Evolutionary conservation across 2,329 filamentous ascomycete species (phyloP), one percentile per base, ranked within the genome.

Genomic region (Leptosphaerulina australis): DNA sequence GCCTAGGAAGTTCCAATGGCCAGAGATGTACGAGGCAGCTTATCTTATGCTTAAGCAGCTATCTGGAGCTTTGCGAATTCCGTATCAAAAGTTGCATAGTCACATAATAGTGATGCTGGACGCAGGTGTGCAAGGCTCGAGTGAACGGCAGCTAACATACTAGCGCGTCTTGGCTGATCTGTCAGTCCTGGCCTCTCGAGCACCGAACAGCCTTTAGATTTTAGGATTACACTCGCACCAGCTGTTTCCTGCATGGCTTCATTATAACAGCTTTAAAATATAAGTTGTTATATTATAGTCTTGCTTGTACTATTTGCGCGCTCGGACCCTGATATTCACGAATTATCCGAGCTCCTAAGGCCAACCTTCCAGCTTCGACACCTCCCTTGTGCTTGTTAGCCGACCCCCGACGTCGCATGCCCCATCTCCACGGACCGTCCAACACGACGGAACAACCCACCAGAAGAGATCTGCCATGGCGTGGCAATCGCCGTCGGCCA

Each of bases 401-500:
- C 62, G 59, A 65, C 56, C 52, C 50, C 58, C 57, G 58, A 62
- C 62, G 59, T 60, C 62, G 62, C 61, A 65, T 68, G 67, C 63
- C 63, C 45, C 53, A 57, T 56, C 53, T 50, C 56, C 60, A 53
- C 58, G 37, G 56, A 49, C 58, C 60, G 55, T 60, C 53, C 54
- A 61, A 52, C 59, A 59, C 57, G 55, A 56, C 59, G 53, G 56
- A 37, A 60, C 50, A 59, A 45, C 51, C 56, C 43, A 40, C 38
- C 43, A 53, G 47, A 50, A 59, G 41, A 51, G 57, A 46, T 65
- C 61, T 56, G 71, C 65, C 66, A 88, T 88, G 86, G 84, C 86
- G 76, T 88, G 84, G 84, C 86, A 88, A 78, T 85, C 83, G 72
- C 80, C 83, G 70, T 83, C 82, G 69, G 82, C 81, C 73, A 82